These are phyloP conservation scores for Daldinia childiae DNA, from an alignment of 495 filamentous ascomycete genomes.

Conservation along the genomic window DNA sequence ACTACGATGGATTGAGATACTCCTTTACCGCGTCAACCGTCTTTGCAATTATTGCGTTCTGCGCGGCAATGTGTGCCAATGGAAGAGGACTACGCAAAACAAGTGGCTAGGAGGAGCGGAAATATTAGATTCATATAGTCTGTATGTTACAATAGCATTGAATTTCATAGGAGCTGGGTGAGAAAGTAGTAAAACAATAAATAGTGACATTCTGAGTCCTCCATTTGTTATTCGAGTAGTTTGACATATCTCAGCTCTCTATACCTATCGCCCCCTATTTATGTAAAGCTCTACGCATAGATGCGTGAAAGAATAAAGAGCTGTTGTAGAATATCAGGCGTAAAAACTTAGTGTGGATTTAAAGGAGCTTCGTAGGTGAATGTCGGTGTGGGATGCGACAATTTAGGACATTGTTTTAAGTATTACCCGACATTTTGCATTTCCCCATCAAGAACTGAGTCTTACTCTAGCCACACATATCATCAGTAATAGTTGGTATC, in stretches of 20 bases:
- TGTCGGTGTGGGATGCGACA: background rate
- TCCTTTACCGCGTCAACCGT: conserved; percentile 64
- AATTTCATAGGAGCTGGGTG: no score
- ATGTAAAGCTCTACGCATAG: no score
- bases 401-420: background rate
- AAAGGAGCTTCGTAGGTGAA: background rate
- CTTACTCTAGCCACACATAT: background rate
- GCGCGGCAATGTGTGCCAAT: conserved; percentile 61
- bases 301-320: no score
- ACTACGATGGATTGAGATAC: conserved; percentile 65
- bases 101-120: conserved; percentile 4
- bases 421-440: background rate
- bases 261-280: no score
- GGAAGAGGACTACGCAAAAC: conserved; percentile 56
- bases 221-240: no score
- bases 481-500: background rate
- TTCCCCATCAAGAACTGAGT: background rate
- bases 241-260: no score
- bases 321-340: no score
- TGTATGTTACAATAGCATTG: background rate
- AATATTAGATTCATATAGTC: background rate
- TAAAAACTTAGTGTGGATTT: background rate
- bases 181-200: no score
- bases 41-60: conserved; percentile 60
- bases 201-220: no score